These are phyloP conservation scores for Protea cynaroides DNA, from an alignment of 164 flowering plant genomes.

Conservation along the genomic window DNA sequence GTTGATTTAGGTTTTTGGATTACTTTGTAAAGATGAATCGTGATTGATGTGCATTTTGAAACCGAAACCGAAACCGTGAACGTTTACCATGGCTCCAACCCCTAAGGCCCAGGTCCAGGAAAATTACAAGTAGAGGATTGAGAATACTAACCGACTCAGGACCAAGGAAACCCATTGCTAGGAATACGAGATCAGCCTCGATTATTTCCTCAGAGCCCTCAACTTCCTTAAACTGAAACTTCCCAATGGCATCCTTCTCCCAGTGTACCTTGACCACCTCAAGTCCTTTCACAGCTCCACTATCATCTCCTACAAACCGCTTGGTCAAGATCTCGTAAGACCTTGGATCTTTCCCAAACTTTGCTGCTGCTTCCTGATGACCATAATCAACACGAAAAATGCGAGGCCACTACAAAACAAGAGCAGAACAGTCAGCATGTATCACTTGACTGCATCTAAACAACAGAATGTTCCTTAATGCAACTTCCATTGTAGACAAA, in stretches of 20 bases:
- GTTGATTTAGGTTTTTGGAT: no score
- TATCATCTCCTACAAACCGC: neutral
- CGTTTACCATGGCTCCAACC: no score
- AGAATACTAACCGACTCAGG: slow-evolving; percentile 1
- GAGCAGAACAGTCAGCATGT: neutral
- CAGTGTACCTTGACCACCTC: neutral
- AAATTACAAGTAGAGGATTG: neutral
- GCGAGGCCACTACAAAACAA: neutral
- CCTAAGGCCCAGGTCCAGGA: no score
- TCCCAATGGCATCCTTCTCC: neutral
- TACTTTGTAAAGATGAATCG: no score
- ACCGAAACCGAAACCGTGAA: no score
- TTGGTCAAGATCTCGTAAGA: neutral
- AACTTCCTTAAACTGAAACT: slow-evolving; percentile 1
- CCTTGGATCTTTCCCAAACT: neutral
- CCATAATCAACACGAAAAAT: neutral
- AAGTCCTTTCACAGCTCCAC: neutral
- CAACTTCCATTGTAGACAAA: no score
- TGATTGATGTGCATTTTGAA: no score
- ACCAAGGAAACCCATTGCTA: slow-evolving; percentile 4
- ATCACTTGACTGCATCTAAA: neutral
- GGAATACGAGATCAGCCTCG: slow-evolving; percentile 1
- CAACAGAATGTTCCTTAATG: no score
- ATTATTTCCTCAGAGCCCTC: slow-evolving; percentile 2
- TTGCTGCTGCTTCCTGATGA: neutral